Conservation (phyloP, 176 grass and related monocot species). For the Panicum miliaceum region DNA sequence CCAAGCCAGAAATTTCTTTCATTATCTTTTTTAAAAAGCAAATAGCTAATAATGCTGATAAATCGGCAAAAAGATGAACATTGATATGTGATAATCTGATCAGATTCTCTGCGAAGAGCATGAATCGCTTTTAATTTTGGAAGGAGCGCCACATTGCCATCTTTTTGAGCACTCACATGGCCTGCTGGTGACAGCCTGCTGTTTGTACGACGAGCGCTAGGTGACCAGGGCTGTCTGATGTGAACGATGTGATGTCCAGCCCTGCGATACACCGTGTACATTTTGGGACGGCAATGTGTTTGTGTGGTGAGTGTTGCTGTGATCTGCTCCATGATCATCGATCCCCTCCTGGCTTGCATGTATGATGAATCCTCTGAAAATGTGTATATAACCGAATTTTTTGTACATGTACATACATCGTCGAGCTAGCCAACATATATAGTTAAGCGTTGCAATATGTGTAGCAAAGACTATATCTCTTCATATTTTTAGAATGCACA, state of each 20-base stretch:
- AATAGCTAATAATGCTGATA: not conserved
- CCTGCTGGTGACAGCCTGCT: constrained; percentile 38
- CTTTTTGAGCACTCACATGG: constrained; percentile 1
- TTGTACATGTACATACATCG: not conserved
- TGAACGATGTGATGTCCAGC: constrained; percentile 36
- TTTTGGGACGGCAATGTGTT: constrained; percentile 19
- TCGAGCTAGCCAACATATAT: not conserved
- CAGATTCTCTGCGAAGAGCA: not conserved
- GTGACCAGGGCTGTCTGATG: constrained; percentile 15
- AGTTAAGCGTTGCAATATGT: not conserved
- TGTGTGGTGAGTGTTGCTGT: constrained; percentile 4
- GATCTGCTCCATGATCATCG: not conserved
- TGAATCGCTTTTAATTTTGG: constrained; percentile 5
- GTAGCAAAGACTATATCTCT: not conserved
- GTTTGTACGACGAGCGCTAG: constrained; percentile 6
- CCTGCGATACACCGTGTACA: not conserved
- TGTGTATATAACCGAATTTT: not conserved
- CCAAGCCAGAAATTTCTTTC: not conserved
- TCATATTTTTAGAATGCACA: not conserved
- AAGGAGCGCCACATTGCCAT: not conserved
- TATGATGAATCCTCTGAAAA: not conserved
- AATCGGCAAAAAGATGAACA: not conserved
- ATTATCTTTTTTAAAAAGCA: not conserved
- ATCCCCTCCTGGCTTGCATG: not conserved
- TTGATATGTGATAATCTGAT: constrained; percentile 2